phyloP scores from a whole-genome alignment of 2,329 filamentous ascomycete species.

The Hypoxylon sp. region DNA sequence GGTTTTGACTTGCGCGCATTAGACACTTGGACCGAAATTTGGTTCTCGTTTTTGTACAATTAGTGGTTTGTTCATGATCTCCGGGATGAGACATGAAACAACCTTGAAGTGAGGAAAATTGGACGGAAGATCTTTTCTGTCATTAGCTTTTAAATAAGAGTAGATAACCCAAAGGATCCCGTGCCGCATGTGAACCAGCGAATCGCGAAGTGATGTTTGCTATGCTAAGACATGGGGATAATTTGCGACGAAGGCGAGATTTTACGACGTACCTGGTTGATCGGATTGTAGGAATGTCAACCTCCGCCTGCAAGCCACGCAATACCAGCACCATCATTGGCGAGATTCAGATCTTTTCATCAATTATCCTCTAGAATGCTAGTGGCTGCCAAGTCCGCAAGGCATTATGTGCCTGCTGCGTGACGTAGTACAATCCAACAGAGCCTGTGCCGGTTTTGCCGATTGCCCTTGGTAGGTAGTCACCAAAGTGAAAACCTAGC shows the following conservation, averaged over 20 bases:
- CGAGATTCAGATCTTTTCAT: constrained; percentile 18
- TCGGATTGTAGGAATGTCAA: constrained; percentile 17
- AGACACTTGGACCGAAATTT: neutral
- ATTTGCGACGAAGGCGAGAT: constrained; percentile 14
- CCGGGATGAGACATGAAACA: neutral
- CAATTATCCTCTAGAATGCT: constrained; percentile 7
- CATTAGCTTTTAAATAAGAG: constrained; percentile 7
- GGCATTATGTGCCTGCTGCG: constrained; percentile 21
- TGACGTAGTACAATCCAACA: constrained; percentile 36
- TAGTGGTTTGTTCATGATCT: neutral
- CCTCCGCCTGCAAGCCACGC: constrained; percentile 34
- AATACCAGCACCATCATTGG: constrained; percentile 20
- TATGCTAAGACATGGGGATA: neutral
- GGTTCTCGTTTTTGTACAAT: neutral
- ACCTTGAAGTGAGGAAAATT: neutral
- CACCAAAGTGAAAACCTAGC: constrained; percentile 10
- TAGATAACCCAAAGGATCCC: neutral
- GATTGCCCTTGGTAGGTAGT: constrained; percentile 10
- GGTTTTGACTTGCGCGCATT: neutral
- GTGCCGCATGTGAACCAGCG: neutral
- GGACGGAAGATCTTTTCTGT: constrained; percentile 2
- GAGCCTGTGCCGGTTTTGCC: constrained; percentile 39
- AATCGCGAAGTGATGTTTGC: constrained; percentile 4
- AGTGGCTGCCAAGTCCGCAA: constrained; percentile 29
- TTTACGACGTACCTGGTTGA: constrained; percentile 12